Evolutionary conservation across 192 early-diverging fungal genomes (phyloP), one percentile per base, ranked within the genome.

Genomic region (Linnemannia schmuckeri): DNA sequence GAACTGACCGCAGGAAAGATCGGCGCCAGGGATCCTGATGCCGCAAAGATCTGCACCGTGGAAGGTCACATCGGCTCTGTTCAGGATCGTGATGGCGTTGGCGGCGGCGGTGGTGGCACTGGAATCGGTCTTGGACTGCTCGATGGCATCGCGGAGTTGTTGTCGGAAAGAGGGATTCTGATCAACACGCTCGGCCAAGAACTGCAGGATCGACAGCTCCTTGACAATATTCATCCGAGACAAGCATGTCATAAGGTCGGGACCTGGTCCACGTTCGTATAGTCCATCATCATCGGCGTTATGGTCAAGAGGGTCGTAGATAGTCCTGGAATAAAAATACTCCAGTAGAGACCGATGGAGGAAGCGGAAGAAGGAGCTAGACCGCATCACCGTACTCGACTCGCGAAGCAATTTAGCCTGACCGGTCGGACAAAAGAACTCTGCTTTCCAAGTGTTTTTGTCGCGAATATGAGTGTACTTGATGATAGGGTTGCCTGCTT

Each of bases 51-150:
- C 41, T 17, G 75, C 52, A 0, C 75, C 61, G 2, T 68, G 44
- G 38, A 76, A 66, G 22, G 7, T 9, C 37, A 76, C 41, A 10
- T 41, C 75, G 12, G 75, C 75, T 41, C 4, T 30, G 22, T 47
- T 41, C 54, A 76, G 41, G 27, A 76, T 76, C 10, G 75, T 76
- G 17, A 76, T 68, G 57, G 75, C 54, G 24, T 76, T 76, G 42
- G 75, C 30, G 0, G 75, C 27, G 0, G 75, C 75, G 18, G 2
- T 3, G 35, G 54, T 42, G 2, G 55, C 74, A 42, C 17, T 20
- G 0, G 47, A 49, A 15, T 76, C 37, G 0, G 61, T 46, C n/a
- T 66, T 76, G 35, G 75, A 76, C 4, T 63, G 3, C 0, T 66
- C 18, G 7, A 76, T 30, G 0, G 47, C 27, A 41, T 13, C 57